Conservation (phyloP, 768 basidiomycete genomes). For the Mycena haematopus region DNA sequence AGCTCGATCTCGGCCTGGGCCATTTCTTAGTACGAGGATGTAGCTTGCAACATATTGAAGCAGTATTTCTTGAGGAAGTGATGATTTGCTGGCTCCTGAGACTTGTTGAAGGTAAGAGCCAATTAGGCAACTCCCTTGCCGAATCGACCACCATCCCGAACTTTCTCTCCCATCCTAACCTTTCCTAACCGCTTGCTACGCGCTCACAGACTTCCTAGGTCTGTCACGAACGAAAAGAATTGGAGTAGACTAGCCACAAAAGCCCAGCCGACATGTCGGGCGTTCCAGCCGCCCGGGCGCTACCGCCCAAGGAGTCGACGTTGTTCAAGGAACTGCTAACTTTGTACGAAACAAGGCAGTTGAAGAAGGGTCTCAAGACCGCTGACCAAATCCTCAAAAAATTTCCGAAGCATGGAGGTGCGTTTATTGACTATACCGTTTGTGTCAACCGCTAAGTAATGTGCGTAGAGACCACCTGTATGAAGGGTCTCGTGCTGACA, state of each 20-base stretch:
- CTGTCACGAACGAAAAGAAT: not conserved
- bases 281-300: slow-evolving; percentile 55
- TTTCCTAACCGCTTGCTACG: not conserved
- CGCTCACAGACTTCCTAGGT: not conserved
- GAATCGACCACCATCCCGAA: slow-evolving; percentile 1
- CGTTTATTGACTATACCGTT: slow-evolving; percentile 30
- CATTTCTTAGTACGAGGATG: too few relatives aligned
- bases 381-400: slow-evolving; percentile 96
- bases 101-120: not conserved
- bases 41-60: too few relatives aligned
- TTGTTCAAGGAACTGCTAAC: slow-evolving; percentile 88
- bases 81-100: not conserved
- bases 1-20: slow-evolving; percentile 4
- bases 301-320: slow-evolving; percentile 83
- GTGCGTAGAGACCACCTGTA: slow-evolving; percentile 84
- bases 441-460: not conserved
- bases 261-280: slow-evolving; percentile 18
- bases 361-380: slow-evolving; percentile 88
- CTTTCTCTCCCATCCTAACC: not conserved
- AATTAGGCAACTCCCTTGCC: slow-evolving; percentile 10
- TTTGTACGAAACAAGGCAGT: slow-evolving; percentile 87
- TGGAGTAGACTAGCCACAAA: not conserved
- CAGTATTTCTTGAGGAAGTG: too few relatives aligned
- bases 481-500: slow-evolving; percentile 91
- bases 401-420: slow-evolving; percentile 94